Evolutionary conservation across 164 flowering plant species (phyloP), one percentile per base, ranked within the genome.

Genomic region (Kalanchoe fedtschenkoi): DNA sequence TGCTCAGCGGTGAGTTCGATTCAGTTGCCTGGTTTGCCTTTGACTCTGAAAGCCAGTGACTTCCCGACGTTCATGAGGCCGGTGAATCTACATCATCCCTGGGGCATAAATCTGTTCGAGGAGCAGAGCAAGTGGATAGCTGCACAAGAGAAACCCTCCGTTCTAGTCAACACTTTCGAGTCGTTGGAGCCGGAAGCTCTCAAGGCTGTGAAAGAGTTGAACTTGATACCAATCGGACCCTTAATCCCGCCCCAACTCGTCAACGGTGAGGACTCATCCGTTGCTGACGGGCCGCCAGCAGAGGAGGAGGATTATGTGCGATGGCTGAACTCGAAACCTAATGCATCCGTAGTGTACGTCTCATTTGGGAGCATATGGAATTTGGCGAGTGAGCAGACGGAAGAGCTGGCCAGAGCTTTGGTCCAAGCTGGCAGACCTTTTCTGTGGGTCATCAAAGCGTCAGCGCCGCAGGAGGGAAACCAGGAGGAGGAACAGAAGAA

Each of bases 81-180:
- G 10, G 8, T 39, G 10, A 39, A 39, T 8, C 15, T 8, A 39
- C 10, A 8, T 39, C 43, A 39, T 8, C 43, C 15, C 15, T 15
- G 8, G 10, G 43, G 8, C 15, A 39, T 8, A 39, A 39, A 39
- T 8, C 43, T 39, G 43, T 39, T n/a, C n/a, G 43, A 39, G 15
- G 43, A 39, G 15, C 43, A 8, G 43, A 39, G 8, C 8, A 15
- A 39, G 15, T 39, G 10, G 15, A 8, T 39, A 15, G 8, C 10
- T 39, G 43, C 10, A 39, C 8, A 39, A 8, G 43, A 8, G 15
- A 46, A 63, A 32, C 61, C 61, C 8, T 39, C 51, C 5, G 53
- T 71, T 0, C 58, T 71, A 2, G 28, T 68, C 10, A 71, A 71
- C 43, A 60, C 74, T 7, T 71, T 67, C 28, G 62, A 67, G n/a